A percentile compares a stretch with the other conserved stretches of the same genome.
Evolutionary conservation across 2,329 filamentous ascomycete genomes (phyloP).

Genomic region (Botryosphaeria dothidea): DNA sequence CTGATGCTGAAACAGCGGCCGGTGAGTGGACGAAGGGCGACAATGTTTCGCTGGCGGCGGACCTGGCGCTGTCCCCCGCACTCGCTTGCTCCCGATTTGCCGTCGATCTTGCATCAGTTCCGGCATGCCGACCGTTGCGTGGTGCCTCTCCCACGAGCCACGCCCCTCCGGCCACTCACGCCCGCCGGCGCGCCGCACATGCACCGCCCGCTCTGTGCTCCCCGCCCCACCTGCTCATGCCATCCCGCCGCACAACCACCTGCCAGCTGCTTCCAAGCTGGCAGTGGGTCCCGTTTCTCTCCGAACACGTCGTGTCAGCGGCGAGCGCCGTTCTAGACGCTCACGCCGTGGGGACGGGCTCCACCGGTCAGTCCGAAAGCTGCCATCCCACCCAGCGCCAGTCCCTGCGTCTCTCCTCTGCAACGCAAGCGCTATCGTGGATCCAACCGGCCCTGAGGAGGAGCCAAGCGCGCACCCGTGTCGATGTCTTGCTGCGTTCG

Average conservation of each 20-base stretch:
- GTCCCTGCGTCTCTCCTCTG: constrained; percentile 2
- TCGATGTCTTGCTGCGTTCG: background rate
- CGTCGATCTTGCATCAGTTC: constrained; percentile 9
- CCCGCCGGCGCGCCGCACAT: background rate
- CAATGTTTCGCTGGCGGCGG: constrained; percentile 3
- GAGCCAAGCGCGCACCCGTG: constrained; percentile 8
- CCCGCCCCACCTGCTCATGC: constrained; percentile 9
- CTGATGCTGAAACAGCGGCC: background rate
- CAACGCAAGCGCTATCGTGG: constrained; percentile 13
- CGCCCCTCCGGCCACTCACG: background rate
- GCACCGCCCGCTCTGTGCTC: constrained; percentile 10
- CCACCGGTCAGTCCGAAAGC: constrained; percentile 8
- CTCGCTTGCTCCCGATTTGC: constrained; percentile 1
- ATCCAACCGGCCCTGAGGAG: constrained; percentile 4
- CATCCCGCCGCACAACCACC: background rate
- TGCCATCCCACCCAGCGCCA: background rate
- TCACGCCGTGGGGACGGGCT: background rate
- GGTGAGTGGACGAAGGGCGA: background rate
- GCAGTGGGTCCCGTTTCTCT: constrained; percentile 5
- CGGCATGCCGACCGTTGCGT: constrained; percentile 6
- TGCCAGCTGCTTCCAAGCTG: background rate
- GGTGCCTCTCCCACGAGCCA: background rate
- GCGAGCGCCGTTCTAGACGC: constrained; percentile 16
- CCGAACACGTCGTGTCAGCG: constrained; percentile 12
- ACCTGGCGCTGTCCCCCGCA: constrained; percentile 12